These are phyloP conservation scores for Ceriops zippeliana DNA, from an alignment of 345 rosid genomes.

Conservation along the genomic window DNA sequence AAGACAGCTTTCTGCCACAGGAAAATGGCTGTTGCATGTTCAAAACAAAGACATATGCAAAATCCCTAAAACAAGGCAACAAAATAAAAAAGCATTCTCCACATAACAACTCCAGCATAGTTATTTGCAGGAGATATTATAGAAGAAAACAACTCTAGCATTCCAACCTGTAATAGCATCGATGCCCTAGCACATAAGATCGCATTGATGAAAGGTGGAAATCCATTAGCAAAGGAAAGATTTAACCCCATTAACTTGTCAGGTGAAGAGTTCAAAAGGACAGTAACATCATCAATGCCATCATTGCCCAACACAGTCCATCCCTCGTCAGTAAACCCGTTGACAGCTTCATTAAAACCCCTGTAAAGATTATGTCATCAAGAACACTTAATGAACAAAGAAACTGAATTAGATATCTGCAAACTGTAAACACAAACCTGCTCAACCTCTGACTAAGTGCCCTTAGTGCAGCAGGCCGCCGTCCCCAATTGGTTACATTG, in stretches of 20 bases:
- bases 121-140: background rate
- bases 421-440: constrained; percentile 50
- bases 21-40: too few species aligned
- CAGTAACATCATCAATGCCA: constrained; percentile 94
- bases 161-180: constrained; percentile 90
- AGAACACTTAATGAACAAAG: background rate
- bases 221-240: constrained; percentile 78
- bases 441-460: constrained; percentile 94
- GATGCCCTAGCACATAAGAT: constrained; percentile 96
- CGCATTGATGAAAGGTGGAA: constrained; percentile 71
- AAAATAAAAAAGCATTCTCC: background rate
- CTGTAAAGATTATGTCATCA: constrained; percentile 35
- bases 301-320: constrained; percentile 93
- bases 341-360: constrained; percentile 96
- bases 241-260: constrained; percentile 92
- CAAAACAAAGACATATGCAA: too few species aligned
- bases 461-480: constrained; percentile 92
- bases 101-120: too few species aligned
- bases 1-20: too few species aligned
- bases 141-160: constrained; percentile 2
- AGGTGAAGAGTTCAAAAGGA: constrained; percentile 88
- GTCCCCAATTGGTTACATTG: constrained; percentile 80
- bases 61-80: too few species aligned
- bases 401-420: background rate
- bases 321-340: constrained; percentile 95